Conservation (phyloP, 768 basidiomycete genomes). For the Suillus bovinus region DNA sequence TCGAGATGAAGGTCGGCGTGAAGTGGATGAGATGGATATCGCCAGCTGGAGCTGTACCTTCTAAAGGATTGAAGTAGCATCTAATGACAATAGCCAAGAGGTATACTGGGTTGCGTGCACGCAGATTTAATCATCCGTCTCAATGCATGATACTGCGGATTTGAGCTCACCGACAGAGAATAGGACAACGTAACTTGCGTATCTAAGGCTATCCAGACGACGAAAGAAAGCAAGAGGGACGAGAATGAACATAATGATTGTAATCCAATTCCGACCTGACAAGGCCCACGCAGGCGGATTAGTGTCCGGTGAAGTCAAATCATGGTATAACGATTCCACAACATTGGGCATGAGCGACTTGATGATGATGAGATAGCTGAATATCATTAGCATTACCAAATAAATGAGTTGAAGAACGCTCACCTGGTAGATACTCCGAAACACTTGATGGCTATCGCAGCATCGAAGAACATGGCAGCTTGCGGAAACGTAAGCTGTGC, state of each 20-base stretch:
- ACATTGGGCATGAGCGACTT: constrained; percentile 94
- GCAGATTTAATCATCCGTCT: not conserved
- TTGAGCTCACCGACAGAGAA: constrained; percentile 77
- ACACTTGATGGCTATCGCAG: constrained; percentile 93
- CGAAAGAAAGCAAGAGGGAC: constrained; percentile 84
- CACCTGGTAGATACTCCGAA: constrained; percentile 95
- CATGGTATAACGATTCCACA: constrained; percentile 78
- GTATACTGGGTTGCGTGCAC: constrained; percentile 51
- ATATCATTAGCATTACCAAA: not conserved
- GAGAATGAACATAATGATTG: constrained; percentile 71
- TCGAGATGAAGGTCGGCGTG: constrained; percentile 75
- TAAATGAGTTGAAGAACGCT: constrained; percentile 16
- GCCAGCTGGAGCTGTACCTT: constrained; percentile 62
- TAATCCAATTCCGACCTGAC: constrained; percentile 82
- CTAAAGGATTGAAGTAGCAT: constrained; percentile 75
- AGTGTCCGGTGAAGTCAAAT: constrained; percentile 60
- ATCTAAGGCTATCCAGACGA: constrained; percentile 80
- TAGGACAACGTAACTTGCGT: constrained; percentile 89
- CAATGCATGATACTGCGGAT: not conserved
- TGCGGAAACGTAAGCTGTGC: constrained; percentile 87
- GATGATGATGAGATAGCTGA: constrained; percentile 86
- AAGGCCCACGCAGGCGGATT: constrained; percentile 76
- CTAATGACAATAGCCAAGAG: constrained; percentile 76
- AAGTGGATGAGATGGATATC: constrained; percentile 74
- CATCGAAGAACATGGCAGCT: constrained; percentile 87